phyloP scores from a whole-genome alignment of 441 rosid species.

The Eruca vesicaria region DNA sequence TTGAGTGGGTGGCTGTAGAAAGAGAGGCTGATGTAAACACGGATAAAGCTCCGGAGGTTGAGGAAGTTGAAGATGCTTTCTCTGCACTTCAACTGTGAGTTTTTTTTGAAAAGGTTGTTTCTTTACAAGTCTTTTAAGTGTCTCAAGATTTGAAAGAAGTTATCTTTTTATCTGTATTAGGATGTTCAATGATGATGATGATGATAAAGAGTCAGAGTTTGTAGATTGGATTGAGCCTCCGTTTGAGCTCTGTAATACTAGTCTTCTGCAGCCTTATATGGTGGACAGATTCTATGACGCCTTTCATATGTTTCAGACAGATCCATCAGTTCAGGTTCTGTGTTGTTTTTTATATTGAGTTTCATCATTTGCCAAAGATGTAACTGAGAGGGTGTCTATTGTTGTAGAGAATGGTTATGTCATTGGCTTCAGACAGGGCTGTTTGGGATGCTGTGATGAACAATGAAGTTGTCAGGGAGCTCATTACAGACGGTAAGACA shows the following conservation, averaged over 20 bases:
- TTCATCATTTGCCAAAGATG: background rate
- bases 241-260: slow-evolving; percentile 38
- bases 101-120: background rate
- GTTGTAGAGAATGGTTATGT: slow-evolving; percentile 79
- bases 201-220: slow-evolving; percentile 24
- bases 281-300: slow-evolving; percentile 67
- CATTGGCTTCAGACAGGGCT: slow-evolving; percentile 77
- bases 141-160: background rate
- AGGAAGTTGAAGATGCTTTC: slow-evolving; percentile 74
- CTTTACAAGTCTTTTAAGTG: background rate
- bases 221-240: slow-evolving; percentile 84
- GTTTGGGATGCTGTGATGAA: slow-evolving; percentile 92
- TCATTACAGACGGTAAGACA: slow-evolving; percentile 28
- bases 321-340: slow-evolving; percentile 76
- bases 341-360: background rate
- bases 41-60: slow-evolving; percentile 61
- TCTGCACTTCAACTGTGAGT: slow-evolving; percentile 77
- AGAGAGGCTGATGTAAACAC: slow-evolving; percentile 39
- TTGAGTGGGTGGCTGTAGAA: slow-evolving; percentile 64
- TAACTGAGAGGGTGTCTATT: background rate
- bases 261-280: slow-evolving; percentile 50
- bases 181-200: slow-evolving; percentile 27
- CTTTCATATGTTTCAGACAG: slow-evolving; percentile 70
- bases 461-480: slow-evolving; percentile 73
- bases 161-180: slow-evolving; percentile 10